These are phyloP conservation scores for Pilobolus umbonatus DNA, from an alignment of 192 early-diverging fungal species.

Conservation along the genomic window DNA sequence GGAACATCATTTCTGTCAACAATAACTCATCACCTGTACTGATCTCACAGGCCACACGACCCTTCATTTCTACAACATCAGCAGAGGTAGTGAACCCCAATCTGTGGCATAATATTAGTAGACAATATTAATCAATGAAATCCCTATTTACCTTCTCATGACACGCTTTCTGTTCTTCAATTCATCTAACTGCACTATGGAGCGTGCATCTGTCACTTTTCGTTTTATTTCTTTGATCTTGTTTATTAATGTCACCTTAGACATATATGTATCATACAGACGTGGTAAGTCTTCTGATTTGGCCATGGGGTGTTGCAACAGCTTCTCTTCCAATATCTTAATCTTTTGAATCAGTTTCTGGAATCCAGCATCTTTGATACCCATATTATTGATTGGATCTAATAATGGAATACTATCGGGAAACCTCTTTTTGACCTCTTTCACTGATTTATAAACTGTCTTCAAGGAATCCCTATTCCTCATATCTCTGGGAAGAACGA, in stretches of 20 bases:
- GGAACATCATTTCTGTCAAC: constrained; percentile 95
- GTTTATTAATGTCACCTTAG: constrained; percentile 55
- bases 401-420: constrained; percentile 73
- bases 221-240: constrained; percentile 67
- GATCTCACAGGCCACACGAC: constrained; percentile 96
- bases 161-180: constrained; percentile 87
- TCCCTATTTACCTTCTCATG: constrained; percentile 56
- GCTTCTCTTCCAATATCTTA: constrained; percentile 61
- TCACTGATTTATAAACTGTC: constrained; percentile 57
- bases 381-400: constrained; percentile 88
- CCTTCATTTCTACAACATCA: constrained; percentile 96
- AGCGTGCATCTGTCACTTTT: constrained; percentile 70
- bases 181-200: constrained; percentile 89
- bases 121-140: not conserved
- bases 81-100: constrained; percentile 76
- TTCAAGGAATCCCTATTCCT: constrained; percentile 52
- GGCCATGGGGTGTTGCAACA: constrained; percentile 59
- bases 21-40: constrained; percentile 90
- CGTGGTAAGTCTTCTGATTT: constrained; percentile 46
- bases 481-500: constrained; percentile 70
- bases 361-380: constrained; percentile 75
- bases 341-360: constrained; percentile 72
- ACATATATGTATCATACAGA: constrained; percentile 58
- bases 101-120: constrained; percentile 10
- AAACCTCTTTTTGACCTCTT: constrained; percentile 70